Base-by-base conservation (phyloP, 2,329 filamentous ascomycete species). In the Curvularia sp. region DNA sequence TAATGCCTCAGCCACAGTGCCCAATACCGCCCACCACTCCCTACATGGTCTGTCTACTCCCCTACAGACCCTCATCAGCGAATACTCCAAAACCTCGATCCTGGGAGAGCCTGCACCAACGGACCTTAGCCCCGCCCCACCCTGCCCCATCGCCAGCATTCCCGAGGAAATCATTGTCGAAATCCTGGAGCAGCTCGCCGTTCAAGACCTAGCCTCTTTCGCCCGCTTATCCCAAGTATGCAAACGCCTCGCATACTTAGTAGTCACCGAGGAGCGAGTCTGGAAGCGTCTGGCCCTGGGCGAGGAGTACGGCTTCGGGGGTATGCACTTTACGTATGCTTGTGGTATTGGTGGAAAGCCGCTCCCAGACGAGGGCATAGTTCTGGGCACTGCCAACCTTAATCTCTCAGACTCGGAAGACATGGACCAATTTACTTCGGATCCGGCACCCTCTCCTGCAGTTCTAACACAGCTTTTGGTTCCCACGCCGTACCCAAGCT, bases 141-240 rank as follows among this genome's bases (percentile, higher is more conserved):
- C 89, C n/a, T 97, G 92, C 69, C 92, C 91, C 0, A 88, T 99
- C 33, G 83, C 90, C 9, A 80, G 81, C 3, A 80, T 97, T 0
- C 95, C 95, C 0, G 88, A 92, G 39, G 95, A 99, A 76, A 88
- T 98, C 5, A 82, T 98, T 13, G 82, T 91, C 1, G 89, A 96
- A 64, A 89, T 98, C 47, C 78, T 98, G 13, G 82, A 81, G 9
- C 86, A 92, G 58, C 79, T 95, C 0, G 93, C 92, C 0, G 74
- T 90, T 44, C 72, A 81, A 30, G 95, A 99, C 65, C 84, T 96
- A 0, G 89, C 89, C 3, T 86, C 90, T 39, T 93, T 96, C 67
- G 85, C 85, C 20, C 89, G 91, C 24, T 82, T 93, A 15, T 85
- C 92, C 0, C 86, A 89, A 62, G 93, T 97, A 2, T 98, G 94